A percentile compares a stretch with the other conserved stretches of the same genome.
Conservation (phyloP, 495 filamentous ascomycete genomes). For the Hypoxylon rickii region DNA sequence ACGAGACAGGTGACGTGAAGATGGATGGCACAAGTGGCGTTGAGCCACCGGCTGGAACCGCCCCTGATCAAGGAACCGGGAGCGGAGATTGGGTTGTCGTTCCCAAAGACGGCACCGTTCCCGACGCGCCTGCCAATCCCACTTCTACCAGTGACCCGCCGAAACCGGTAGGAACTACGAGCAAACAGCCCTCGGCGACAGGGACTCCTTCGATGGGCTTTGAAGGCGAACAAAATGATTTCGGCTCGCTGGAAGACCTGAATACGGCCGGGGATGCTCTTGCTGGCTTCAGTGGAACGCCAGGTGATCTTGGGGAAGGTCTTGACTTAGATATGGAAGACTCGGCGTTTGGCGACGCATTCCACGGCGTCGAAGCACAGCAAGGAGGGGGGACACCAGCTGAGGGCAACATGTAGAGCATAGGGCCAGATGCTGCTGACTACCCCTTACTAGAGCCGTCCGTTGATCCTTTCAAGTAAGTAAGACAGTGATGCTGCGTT, state of each 20-base stretch:
- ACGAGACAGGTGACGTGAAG: conserved; percentile 35
- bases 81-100: conserved; percentile 61
- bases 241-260: conserved; percentile 57
- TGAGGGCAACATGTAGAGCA: conserved; percentile 31
- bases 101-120: conserved; percentile 50
- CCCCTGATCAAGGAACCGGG: conserved; percentile 48
- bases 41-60: conserved; percentile 29
- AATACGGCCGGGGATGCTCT: conserved; percentile 55
- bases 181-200: conserved; percentile 45
- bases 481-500: not conserved
- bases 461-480: no score
- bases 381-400: conserved; percentile 32
- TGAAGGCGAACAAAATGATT: conserved; percentile 52
- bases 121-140: conserved; percentile 29
- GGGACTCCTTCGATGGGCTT: conserved; percentile 47
- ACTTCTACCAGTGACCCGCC: conserved; percentile 11
- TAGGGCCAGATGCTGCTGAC: not conserved
- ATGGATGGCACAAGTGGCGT: conserved; percentile 43
- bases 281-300: conserved; percentile 47
- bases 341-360: conserved; percentile 61
- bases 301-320: conserved; percentile 48
- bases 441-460: not conserved
- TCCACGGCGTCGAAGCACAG: conserved; percentile 52
- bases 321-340: conserved; percentile 57
- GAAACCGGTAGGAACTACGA: conserved; percentile 25